Base-by-base conservation (phyloP, 345 rosid genomes). In the Corymbia maculata region DNA sequence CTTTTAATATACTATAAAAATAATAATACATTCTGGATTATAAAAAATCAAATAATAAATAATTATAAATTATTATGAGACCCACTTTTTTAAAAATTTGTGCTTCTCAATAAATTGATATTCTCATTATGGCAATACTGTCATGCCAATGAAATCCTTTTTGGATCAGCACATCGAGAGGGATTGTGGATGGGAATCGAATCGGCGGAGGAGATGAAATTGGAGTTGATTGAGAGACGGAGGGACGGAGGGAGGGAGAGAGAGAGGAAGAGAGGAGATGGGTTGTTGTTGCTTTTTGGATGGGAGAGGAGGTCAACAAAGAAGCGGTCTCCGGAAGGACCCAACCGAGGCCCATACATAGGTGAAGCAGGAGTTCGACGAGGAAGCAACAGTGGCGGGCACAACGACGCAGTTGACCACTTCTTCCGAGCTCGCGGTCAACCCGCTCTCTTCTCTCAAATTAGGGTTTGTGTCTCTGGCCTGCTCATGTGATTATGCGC, bases 351-450 rank as follows among this genome's bases (percentile, higher is more conserved):
- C 89, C 94, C 89, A 87, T 28, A 45, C 53, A 68, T 26, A 5
- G 9, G 84, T 51, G 50, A 47, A 49, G 53, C 51, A 91, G 88
- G 89, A 68, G 89, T 84, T 36, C 3, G 42, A 36, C 3, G 57
- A 86, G 61, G 68, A 51, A 52, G 57, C 53, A 92, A 88, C 90
- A 64, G 89, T 75, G 90, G 88, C 4, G 93, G 88, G 5, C 93
- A 52, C 47, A 96, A 94, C 86, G 99, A 95, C 30, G 98, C 99
- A 9, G 93, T 95, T 79, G 98, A 96, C 87, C 89, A 90, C 92
- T 97, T 93, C 94, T 95, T 93, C 89, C 91, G 92, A 79, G 92
- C 94, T 14, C 93, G 90, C 44, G 97, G 98, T 13, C 93, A 88
- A 50, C 92, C 85, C 13, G 86, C 94, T 22, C 96, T 95, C 61